phyloP scores from a whole-genome alignment of 108 stramenopile genomes.

The Nitzschia putrida region DNA sequence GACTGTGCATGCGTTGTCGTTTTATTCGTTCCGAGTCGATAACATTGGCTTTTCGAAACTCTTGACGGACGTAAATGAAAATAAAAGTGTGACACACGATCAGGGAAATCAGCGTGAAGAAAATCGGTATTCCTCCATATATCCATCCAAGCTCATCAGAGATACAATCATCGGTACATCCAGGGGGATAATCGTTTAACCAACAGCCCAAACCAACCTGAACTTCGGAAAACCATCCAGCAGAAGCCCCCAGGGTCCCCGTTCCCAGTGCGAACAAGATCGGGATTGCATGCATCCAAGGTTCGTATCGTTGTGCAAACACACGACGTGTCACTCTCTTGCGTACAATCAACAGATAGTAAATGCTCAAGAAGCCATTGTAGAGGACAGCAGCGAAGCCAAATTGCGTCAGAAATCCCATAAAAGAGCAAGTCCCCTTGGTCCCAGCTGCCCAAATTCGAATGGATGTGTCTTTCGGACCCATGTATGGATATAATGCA shows the following conservation, averaged over 20 bases:
- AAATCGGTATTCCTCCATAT: slow-evolving; percentile 1
- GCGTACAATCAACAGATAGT: slow-evolving; percentile 29
- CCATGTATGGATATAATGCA: slow-evolving; percentile 3
- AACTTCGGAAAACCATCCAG: slow-evolving; percentile 16
- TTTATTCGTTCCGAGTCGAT: background rate
- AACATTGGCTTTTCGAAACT: background rate
- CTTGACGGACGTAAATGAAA: slow-evolving; percentile 7
- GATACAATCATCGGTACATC: slow-evolving; percentile 11
- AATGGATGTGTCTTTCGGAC: slow-evolving; percentile 4
- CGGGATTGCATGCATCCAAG: slow-evolving; percentile 5
- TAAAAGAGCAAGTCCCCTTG: slow-evolving; percentile 23
- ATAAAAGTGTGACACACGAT: slow-evolving; percentile 9
- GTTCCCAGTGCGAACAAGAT: slow-evolving; percentile 12
- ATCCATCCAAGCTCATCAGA: slow-evolving; percentile 23
- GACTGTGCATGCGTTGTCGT: slow-evolving; percentile 5
- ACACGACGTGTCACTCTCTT: slow-evolving; percentile 2
- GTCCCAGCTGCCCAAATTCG: slow-evolving; percentile 32
- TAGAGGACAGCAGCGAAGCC: slow-evolving; percentile 27
- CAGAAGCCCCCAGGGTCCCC: slow-evolving; percentile 7
- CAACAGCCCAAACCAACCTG: slow-evolving; percentile 11
- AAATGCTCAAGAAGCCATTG: slow-evolving; percentile 32
- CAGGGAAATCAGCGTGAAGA: slow-evolving; percentile 10
- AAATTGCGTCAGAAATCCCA: slow-evolving; percentile 32
- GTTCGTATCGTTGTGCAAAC: slow-evolving; percentile 20
- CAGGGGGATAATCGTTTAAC: slow-evolving; percentile 13